phyloP scores from a whole-genome alignment of 164 flowering plant genomes.

The Sextonia rubra region DNA sequence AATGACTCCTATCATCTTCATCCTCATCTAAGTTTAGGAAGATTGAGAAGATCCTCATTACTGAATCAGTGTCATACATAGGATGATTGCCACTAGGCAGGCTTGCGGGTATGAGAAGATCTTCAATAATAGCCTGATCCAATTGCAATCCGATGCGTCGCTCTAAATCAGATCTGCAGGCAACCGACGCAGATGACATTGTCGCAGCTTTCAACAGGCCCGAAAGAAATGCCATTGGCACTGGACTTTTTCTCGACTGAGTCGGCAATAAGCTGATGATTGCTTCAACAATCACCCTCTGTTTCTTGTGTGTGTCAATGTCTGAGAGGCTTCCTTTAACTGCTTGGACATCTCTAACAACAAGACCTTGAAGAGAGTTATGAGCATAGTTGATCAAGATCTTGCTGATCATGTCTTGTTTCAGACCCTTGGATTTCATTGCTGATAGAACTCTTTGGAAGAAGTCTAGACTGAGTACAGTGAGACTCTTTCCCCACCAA shows the following conservation, averaged over 20 bases:
- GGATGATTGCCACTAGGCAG: conserved; percentile 52
- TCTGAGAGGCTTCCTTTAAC: conserved; percentile 49
- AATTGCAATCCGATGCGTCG: conserved; percentile 81
- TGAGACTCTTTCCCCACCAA: conserved; percentile 89
- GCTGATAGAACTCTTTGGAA: conserved; percentile 78
- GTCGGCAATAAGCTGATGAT: conserved; percentile 72
- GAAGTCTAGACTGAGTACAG: conserved; percentile 69
- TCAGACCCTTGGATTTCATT: conserved; percentile 78
- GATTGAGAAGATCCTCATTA: conserved; percentile 75
- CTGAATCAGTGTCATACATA: conserved; percentile 69
- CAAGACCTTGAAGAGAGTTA: conserved; percentile 62
- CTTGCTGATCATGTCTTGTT: conserved; percentile 67
- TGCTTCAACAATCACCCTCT: conserved; percentile 65
- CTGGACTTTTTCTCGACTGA: conserved; percentile 75
- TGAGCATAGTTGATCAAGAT: conserved; percentile 81
- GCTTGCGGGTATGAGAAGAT: conserved; percentile 76
- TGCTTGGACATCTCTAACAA: conserved; percentile 48
- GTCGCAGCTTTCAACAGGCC: conserved; percentile 73
- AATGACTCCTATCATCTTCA: conserved; percentile 58
- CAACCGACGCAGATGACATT: conserved; percentile 49
- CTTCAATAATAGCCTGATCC: conserved; percentile 98
- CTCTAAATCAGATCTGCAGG: conserved; percentile 84
- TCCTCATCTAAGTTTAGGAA: conserved; percentile 87
- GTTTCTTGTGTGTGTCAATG: conserved; percentile 67
- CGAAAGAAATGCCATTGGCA: conserved; percentile 92